These are phyloP conservation scores for Leccinum subgranulosum DNA, from an alignment of 768 basidiomycete genomes.

Conservation along the genomic window DNA sequence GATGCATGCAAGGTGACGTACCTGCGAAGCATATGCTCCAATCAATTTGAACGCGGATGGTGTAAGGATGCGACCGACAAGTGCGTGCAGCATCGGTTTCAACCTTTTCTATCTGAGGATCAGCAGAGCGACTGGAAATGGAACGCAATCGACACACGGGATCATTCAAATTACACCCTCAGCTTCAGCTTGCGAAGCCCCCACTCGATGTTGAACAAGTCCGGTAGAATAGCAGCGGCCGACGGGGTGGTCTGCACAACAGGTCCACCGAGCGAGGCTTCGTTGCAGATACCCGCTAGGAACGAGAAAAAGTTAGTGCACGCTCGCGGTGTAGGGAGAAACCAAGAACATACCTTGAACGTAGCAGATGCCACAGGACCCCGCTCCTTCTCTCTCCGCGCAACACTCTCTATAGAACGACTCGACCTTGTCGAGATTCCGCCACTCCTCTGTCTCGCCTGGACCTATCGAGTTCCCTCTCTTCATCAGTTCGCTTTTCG, in stretches of 20 bases:
- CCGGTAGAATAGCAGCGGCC: too few relatives aligned
- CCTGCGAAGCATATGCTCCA: constrained; percentile 35
- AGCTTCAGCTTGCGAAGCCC: too few relatives aligned
- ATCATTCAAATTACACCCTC: constrained; percentile 41
- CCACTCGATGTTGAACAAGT: too few relatives aligned
- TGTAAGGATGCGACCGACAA: constrained; percentile 88
- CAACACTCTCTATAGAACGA: constrained; percentile 82
- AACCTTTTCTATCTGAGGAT: constrained; percentile 49
- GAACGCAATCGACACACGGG: constrained; percentile 28
- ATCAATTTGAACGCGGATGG: constrained; percentile 64
- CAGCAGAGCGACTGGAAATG: background rate
- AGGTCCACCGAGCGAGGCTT: too few relatives aligned
- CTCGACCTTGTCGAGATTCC: constrained; percentile 82
- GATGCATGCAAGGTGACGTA: constrained; percentile 27
- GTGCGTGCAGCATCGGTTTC: constrained; percentile 88
- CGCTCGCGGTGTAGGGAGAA: too few relatives aligned
- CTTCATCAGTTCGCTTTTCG: constrained; percentile 76
- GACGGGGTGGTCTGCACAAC: too few relatives aligned
- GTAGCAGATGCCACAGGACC: constrained; percentile 50
- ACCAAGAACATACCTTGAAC: background rate
- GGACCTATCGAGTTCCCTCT: constrained; percentile 25
- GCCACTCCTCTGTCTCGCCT: constrained; percentile 44
- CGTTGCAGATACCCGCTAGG: constrained; percentile 17
- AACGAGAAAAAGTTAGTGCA: background rate
- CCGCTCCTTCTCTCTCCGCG: constrained; percentile 62